Percentiles rank a stretch among this genome's conserved stretches.
Conservation (phyloP, 768 basidiomycete species). For the Mycena alexandri region DNA sequence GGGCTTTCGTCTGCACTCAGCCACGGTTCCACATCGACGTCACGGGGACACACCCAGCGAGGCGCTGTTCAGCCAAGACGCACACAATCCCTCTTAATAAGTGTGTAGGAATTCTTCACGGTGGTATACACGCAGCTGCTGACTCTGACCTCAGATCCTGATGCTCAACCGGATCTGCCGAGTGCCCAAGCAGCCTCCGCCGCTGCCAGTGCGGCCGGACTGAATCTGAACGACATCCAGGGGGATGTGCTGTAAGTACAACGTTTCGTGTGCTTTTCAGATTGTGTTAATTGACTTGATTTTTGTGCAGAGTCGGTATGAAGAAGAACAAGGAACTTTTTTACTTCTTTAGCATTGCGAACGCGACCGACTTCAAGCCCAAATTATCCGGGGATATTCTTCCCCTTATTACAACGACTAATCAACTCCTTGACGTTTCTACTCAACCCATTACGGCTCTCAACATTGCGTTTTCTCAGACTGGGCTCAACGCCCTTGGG, state of each 20-base stretch:
- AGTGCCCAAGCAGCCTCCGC: too few species aligned
- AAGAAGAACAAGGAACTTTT: slow-evolving; percentile 67
- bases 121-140: too few species aligned
- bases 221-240: slow-evolving; percentile 58
- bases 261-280: not conserved
- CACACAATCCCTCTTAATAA: too few species aligned
- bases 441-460: slow-evolving; percentile 50
- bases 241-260: slow-evolving; percentile 59
- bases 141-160: too few species aligned
- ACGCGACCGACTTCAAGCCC: slow-evolving; percentile 57
- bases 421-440: slow-evolving; percentile 51
- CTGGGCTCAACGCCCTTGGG: slow-evolving; percentile 58
- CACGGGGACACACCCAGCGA: too few species aligned
- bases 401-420: slow-evolving; percentile 60
- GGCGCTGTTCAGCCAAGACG: too few species aligned
- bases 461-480: slow-evolving; percentile 68
- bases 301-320: slow-evolving; percentile 59
- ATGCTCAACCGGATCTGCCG: too few species aligned
- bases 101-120: too few species aligned
- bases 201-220: slow-evolving; percentile 1
- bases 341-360: slow-evolving; percentile 64
- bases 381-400: slow-evolving; percentile 53
- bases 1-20: too few species aligned
- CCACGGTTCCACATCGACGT: too few species aligned
- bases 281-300: not conserved